Conservation (phyloP, 805 yeast species). For the Schwanniomyces sp. region DNA sequence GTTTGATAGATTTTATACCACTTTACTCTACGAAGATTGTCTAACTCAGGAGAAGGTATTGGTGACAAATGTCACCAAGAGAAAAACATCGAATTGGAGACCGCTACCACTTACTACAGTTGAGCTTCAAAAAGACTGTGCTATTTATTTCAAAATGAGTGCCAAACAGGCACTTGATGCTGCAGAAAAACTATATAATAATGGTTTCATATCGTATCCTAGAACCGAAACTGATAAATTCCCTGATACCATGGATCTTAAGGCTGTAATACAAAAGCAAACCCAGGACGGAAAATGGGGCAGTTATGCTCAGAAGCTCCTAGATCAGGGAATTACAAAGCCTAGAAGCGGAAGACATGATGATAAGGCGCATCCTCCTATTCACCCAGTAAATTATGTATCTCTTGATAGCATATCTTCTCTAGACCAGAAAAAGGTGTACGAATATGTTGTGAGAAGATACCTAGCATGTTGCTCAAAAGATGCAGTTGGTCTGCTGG, state of each 20-base stretch:
- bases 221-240: slow-evolving; percentile 95
- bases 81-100: slow-evolving; percentile 72
- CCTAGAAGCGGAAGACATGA: slow-evolving; percentile 85
- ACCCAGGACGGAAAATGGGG: slow-evolving; percentile 65
- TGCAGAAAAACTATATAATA: slow-evolving; percentile 85
- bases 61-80: slow-evolving; percentile 50
- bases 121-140: slow-evolving; percentile 84
- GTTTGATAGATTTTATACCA: slow-evolving; percentile 69
- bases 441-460: slow-evolving; percentile 81
- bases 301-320: slow-evolving; percentile 50
- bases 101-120: slow-evolving; percentile 96
- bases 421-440: slow-evolving; percentile 63
- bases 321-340: slow-evolving; percentile 44
- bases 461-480: slow-evolving; percentile 90
- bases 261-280: slow-evolving; percentile 61
- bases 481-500: slow-evolving; percentile 79
- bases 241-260: slow-evolving; percentile 74
- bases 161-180: slow-evolving; percentile 73
- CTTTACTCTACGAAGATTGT: slow-evolving; percentile 68
- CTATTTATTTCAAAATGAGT: slow-evolving; percentile 68
- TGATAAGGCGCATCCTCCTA: slow-evolving; percentile 98
- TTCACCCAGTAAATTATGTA: slow-evolving; percentile 74
- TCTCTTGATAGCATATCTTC: slow-evolving; percentile 25
- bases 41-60: slow-evolving; percentile 49
- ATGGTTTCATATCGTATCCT: slow-evolving; percentile 90